Evolutionary conservation across 164 flowering plant genomes (phyloP), one percentile per base, ranked within the genome.

Genomic region (Kalanchoe fedtschenkoi): DNA sequence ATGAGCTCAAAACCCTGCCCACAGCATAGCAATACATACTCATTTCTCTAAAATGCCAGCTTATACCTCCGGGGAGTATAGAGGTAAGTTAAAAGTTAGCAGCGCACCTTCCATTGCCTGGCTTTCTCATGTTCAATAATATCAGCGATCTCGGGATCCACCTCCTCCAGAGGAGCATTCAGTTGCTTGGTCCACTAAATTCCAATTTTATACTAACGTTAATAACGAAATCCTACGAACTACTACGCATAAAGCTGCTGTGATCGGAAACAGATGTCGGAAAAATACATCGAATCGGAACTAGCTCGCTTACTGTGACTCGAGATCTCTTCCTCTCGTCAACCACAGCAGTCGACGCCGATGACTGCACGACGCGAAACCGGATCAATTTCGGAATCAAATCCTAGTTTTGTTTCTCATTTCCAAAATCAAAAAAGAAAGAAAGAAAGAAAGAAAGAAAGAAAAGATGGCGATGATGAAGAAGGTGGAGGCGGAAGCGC

Each of bases 1-100:
- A 95, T 95, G 55, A 95, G 91, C 66, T 95, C 99, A 10, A 95
- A 82, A 21, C 99, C 99, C 99, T 91, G 43, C 22, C 68, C 57
- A 56, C 22, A 15, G 6, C 62, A 60, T 15, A 37, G 7, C 3
- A 51, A 29, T 10, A 15, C 22, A 59, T 15, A 34, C 60, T 29
- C 55, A 56, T 14, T 56, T 56, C n/a, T 26, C 19, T 30, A 22
- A 35, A n/a, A 33, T 43, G 6, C 11, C 1, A 19, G 21, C n/a
- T 46, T 11, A n/a, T 21, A 19, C 10, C 5, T 60, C 17, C 10
- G 22, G 2, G 9, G 6, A 5, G 24, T 2, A 7, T 2, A 10
- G 33, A 4, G 24, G 6, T 29, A 16, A 35, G 7, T 33, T 15
- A 8, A 11, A 51, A 21, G 16, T 33, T 8, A 34, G 5, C 24